These are phyloP conservation scores for Saccharomyces pastorianus DNA, from an alignment of 1,139 yeast species.

Conservation along the genomic window DNA sequence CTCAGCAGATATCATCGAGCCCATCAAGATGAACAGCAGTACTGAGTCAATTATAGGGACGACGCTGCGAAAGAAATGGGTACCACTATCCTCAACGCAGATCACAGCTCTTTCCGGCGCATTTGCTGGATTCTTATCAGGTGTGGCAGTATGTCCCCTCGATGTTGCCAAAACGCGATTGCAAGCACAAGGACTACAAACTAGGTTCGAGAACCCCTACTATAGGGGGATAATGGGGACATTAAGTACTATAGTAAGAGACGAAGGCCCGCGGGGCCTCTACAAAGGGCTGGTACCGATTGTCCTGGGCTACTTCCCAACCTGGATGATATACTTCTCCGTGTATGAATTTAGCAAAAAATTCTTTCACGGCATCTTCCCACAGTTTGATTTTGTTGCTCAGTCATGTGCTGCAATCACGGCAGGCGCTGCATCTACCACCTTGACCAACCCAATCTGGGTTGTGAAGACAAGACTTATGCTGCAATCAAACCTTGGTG, in stretches of 20 bases:
- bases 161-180: slow-evolving; percentile 90
- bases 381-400: slow-evolving; percentile 42
- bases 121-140: slow-evolving; percentile 82
- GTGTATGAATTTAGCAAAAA: slow-evolving; percentile 74
- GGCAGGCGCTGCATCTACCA: slow-evolving; percentile 82
- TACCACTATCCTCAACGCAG: background rate
- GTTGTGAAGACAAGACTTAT: slow-evolving; percentile 71
- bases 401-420: slow-evolving; percentile 78
- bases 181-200: slow-evolving; percentile 73
- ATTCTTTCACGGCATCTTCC: slow-evolving; percentile 36
- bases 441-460: slow-evolving; percentile 78
- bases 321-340: slow-evolving; percentile 93
- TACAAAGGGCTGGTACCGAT: slow-evolving; percentile 91
- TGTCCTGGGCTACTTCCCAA: slow-evolving; percentile 86
- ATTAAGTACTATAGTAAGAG: slow-evolving; percentile 51
- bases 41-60: background rate
- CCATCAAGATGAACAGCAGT: background rate
- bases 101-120: slow-evolving; percentile 76
- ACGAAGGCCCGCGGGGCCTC: slow-evolving; percentile 77
- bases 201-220: slow-evolving; percentile 23
- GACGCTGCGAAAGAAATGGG: background rate
- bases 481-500: slow-evolving; percentile 55
- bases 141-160: slow-evolving; percentile 84
- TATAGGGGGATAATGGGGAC: slow-evolving; percentile 57
- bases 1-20: slow-evolving; percentile 5